Percentiles rank a stretch among this genome's conserved stretches.
Evolutionary conservation across 75 land plant genomes (phyloP).

Genomic region (Sequoia sempervirens): DNA sequence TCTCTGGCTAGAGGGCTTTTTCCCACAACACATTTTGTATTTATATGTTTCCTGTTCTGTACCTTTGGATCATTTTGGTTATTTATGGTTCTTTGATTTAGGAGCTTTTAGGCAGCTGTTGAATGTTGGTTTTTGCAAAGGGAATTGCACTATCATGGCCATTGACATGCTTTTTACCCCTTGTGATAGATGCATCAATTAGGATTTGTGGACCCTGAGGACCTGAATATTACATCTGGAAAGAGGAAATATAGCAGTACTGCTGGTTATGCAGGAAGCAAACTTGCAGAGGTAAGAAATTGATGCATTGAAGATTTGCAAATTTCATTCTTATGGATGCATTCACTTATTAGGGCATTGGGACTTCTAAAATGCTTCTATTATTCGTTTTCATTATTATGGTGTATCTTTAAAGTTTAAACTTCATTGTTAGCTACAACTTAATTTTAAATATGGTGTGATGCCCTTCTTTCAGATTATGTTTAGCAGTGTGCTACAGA

Average conservation of each 20-base stretch:
- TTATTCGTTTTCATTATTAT: not conserved
- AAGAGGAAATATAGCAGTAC: constrained; percentile 67
- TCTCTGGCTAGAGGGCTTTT: not conserved
- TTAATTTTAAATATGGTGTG: not conserved
- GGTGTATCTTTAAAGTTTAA: not conserved
- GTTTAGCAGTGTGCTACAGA: constrained; percentile 81
- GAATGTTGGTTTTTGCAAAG: not conserved
- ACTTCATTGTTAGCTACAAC: not conserved
- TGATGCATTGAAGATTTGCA: not conserved
- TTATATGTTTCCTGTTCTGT: not conserved
- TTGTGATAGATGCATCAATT: constrained; percentile 68
- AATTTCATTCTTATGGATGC: not conserved
- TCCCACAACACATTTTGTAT: not conserved
- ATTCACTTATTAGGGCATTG: not conserved
- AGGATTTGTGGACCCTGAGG: constrained; percentile 87
- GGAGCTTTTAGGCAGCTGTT: not conserved
- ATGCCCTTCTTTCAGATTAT: constrained; percentile 41
- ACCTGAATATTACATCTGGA: constrained; percentile 68
- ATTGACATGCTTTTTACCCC: constrained; percentile 11
- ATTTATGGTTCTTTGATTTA: not conserved
- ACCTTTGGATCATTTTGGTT: not conserved
- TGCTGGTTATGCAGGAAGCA: constrained; percentile 77
- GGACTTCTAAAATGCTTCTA: not conserved
- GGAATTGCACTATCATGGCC: not conserved
- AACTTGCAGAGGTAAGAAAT: constrained; percentile 80